Evolutionary conservation across 192 early-diverging fungal species (phyloP).

Genomic region (Chytriomyces sp.): DNA sequence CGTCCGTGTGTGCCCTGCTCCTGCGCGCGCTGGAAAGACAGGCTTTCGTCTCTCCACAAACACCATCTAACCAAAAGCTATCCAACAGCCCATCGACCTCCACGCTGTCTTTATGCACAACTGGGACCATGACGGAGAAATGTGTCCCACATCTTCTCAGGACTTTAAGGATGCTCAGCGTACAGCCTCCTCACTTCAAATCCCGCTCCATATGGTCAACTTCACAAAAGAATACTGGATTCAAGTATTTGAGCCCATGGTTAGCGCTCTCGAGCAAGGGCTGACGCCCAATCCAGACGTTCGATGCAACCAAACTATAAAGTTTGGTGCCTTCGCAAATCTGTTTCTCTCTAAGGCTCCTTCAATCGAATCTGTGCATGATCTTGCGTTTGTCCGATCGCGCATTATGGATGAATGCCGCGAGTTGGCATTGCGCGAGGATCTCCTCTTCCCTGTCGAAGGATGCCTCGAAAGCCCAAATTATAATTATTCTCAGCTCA

Average conservation of each 20-base stretch:
- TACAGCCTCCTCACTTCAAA: conserved; percentile 67
- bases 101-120: conserved; percentile 92
- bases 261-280: conserved; percentile 70
- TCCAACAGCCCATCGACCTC: conserved; percentile 44
- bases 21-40: conserved; percentile 37
- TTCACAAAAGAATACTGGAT: conserved; percentile 92
- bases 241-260: conserved; percentile 79
- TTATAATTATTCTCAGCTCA: too few species aligned
- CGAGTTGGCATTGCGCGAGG: not conserved
- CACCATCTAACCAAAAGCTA: not conserved
- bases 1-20: conserved; percentile 80
- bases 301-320: conserved; percentile 86
- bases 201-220: conserved; percentile 64
- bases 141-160: conserved; percentile 15
- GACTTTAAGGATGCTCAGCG: conserved; percentile 21
- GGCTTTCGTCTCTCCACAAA: not conserved
- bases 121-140: conserved; percentile 76
- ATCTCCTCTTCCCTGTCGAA: not conserved
- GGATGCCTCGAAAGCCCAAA: too few species aligned
- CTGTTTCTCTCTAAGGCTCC: conserved; percentile 30
- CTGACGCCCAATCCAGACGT: conserved; percentile 93
- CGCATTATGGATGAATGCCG: not conserved
- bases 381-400: not conserved
- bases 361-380: not conserved
- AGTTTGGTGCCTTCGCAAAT: conserved; percentile 87